Evolutionary conservation across 1,139 yeast species (phyloP).

Genomic region (Hansenula sp.): DNA sequence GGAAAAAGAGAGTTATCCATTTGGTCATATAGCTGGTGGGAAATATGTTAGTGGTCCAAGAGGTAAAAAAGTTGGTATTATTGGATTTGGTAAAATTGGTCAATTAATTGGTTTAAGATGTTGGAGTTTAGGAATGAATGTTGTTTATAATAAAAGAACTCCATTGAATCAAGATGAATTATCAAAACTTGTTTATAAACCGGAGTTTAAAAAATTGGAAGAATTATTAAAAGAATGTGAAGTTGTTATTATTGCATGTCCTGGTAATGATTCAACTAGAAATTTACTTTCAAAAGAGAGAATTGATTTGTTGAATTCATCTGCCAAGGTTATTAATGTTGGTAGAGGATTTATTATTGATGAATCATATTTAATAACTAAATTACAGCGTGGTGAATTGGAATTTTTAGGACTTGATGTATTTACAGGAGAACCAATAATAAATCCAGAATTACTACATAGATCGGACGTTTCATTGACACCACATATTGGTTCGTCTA

Average conservation of each 20-base stretch:
- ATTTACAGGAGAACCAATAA: constrained; percentile 66
- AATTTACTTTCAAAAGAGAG: constrained; percentile 49
- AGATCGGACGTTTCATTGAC: constrained; percentile 61
- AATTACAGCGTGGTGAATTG: constrained; percentile 54
- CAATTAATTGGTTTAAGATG: constrained; percentile 55
- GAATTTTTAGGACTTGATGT: constrained; percentile 80
- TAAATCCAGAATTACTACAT: constrained; percentile 44
- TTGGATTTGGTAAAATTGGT: constrained; percentile 82
- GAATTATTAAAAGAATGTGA: constrained; percentile 36
- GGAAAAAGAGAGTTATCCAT: constrained; percentile 22
- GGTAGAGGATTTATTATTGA: constrained; percentile 78
- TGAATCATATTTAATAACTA: constrained; percentile 56
- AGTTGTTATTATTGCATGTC: constrained; percentile 62
- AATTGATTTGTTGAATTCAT: constrained; percentile 36
- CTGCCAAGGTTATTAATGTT: constrained; percentile 65
- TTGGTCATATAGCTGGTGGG: constrained; percentile 45
- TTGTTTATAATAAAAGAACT: constrained; percentile 59
- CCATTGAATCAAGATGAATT: constrained; percentile 32
- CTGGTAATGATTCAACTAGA: constrained; percentile 57
- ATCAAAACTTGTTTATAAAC: constrained; percentile 13
- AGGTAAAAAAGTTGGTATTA: constrained; percentile 57
- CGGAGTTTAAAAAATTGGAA: constrained; percentile 37
- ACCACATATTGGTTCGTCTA: constrained; percentile 79
- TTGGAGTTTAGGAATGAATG: constrained; percentile 60
- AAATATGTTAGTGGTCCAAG: constrained; percentile 42